Conservation (phyloP, 495 filamentous ascomycete genomes). For the Cenococcum geophilum region DNA sequence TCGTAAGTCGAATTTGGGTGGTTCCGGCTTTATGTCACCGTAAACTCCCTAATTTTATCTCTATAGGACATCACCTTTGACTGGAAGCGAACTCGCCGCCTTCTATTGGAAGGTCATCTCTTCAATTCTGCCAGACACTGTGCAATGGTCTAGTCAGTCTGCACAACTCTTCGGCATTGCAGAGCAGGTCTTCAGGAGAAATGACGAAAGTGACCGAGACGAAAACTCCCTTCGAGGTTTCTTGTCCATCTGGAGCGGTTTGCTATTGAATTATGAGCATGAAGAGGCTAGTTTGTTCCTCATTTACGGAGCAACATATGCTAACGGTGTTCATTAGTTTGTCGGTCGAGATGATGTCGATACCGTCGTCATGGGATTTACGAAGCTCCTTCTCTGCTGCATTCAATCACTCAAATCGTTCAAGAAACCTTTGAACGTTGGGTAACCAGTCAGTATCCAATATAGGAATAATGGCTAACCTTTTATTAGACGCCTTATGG, state of each 20-base stretch:
- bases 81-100: conserved; percentile 35
- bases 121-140: conserved; percentile 44
- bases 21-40: not conserved
- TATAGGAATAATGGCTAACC: not conserved
- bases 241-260: conserved; percentile 25
- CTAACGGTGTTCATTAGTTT: conserved; percentile 16
- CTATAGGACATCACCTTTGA: conserved; percentile 15
- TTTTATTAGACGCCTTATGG: conserved; percentile 40
- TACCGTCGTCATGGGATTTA: conserved; percentile 44
- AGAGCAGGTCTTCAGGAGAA: conserved; percentile 24
- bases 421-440: conserved; percentile 28
- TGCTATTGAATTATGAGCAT: conserved; percentile 44
- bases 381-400: conserved; percentile 41
- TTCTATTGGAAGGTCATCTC: conserved; percentile 51
- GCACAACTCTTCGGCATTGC: conserved; percentile 53
- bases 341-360: conserved; percentile 49
- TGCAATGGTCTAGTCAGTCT: conserved; percentile 43
- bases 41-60: not conserved
- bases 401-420: conserved; percentile 30
- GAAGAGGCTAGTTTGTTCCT: conserved; percentile 33
- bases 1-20: not conserved
- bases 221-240: conserved; percentile 22
- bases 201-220: conserved; percentile 24
- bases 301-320: not conserved
- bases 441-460: not conserved